Base-by-base conservation (phyloP, 345 rosid species). In the Cardamine occulta region DNA sequence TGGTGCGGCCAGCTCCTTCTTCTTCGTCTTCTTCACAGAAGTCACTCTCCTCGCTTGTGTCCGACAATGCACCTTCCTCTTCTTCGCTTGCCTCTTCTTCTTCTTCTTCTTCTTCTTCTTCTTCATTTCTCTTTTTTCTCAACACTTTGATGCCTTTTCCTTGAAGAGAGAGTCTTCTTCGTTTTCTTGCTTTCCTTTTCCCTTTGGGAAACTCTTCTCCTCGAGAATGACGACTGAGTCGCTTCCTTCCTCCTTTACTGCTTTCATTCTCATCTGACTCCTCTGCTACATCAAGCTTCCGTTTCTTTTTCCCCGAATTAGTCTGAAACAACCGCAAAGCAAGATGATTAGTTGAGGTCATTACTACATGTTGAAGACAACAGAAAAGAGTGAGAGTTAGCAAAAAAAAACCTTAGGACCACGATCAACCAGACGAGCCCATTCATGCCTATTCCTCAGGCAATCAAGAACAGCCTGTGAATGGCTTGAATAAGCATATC, bases 381-480 rank as follows among this genome's bases (percentile, higher is more conserved):
- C 49, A 72, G 5, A 28, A 55, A 13, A 37, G 29, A 48, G 39
- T 11, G 12, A 28, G 45, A 58, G 31, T 39, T 37, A 5, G 56
- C 29, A 39, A 28, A 19, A 24, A 34, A 15, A 63, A 51, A 96
- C 99, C 96, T 96, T 96, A 73, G 99, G 99, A 73, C 97, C 99
- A 74, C 98, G 98, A 83, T 96, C 98, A 74, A 96, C 96, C 82
- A 96, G 83, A 67, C 75, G 89, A 84, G 98, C 91, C 98, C 99
- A 96, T 78, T 96, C 98, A 59, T 88, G 96, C 75, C 98, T 87
- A 73, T 93, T 96, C 69, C 99, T 84, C 75, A 96, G 85, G 80
- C 98, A 96, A 82, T 96, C 99, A 56, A 96, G 97, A 85, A 93
- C 99, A 70, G 99, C 99, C 74, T 96, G 99, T 67, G 94, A 89